phyloP scores from a whole-genome alignment of 2,329 filamentous ascomycete species.

The Penicillium sp. region DNA sequence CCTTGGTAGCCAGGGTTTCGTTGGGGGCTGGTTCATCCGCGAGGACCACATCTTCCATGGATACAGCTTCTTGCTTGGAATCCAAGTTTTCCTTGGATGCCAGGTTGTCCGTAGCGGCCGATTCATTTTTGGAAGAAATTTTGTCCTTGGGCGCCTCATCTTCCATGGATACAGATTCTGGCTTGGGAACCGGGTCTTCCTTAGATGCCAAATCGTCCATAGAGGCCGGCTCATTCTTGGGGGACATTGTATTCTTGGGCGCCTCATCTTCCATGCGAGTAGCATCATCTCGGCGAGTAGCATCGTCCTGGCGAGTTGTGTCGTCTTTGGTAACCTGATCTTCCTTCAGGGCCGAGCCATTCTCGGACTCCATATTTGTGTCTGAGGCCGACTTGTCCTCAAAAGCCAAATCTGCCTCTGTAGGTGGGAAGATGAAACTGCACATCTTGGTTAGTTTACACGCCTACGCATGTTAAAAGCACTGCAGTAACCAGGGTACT shows the following conservation, averaged over 20 bases:
- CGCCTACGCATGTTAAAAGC: not conserved
- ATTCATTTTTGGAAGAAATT: not conserved
- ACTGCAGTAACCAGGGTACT: conserved; percentile 43
- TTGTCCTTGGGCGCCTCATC: not conserved
- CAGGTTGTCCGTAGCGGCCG: not conserved
- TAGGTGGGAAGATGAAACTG: conserved; percentile 54
- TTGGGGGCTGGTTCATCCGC: too few relatives aligned
- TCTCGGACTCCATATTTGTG: not conserved
- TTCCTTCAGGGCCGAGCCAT: not conserved
- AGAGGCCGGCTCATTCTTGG: not conserved
- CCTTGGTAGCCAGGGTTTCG: too few relatives aligned
- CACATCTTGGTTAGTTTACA: conserved; percentile 5
- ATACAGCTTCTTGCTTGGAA: too few relatives aligned
- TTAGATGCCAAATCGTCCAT: not conserved
- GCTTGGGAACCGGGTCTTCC: not conserved
- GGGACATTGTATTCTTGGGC: not conserved
- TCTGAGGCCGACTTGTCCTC: not conserved
- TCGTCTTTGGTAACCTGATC: not conserved
- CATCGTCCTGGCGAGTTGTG: not conserved
- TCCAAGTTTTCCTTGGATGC: not conserved
- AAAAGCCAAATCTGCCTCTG: conserved; percentile 34
- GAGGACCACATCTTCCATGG: too few relatives aligned
- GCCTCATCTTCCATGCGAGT: not conserved
- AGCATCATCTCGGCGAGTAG: not conserved
- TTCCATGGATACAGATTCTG: too few relatives aligned